Evolutionary conservation across 73 alveolate genomes (phyloP).

Genomic region (Diophrys appendiculata): DNA sequence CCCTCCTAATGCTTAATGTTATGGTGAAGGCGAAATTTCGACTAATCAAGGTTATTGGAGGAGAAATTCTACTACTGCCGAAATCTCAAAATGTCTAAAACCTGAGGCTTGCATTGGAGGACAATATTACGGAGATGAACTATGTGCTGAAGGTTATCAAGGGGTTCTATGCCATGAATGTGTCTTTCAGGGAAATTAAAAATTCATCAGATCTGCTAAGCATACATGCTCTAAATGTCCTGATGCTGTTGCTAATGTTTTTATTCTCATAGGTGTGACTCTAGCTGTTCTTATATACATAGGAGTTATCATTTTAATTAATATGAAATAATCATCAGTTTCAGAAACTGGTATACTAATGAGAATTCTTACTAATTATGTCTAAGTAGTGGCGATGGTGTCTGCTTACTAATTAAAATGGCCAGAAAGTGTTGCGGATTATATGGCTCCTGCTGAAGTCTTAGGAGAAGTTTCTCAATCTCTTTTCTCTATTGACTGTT

Average conservation of each 20-base stretch:
- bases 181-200: too few species aligned
- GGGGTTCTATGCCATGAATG: constrained; percentile 22
- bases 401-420: constrained; percentile 45
- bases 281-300: neutral
- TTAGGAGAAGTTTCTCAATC: constrained; percentile 2
- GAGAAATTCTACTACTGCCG: neutral
- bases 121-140: neutral
- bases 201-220: too few species aligned
- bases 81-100: constrained; percentile 7
- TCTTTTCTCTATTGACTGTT: constrained; percentile 14
- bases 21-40: constrained; percentile 5
- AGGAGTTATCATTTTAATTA: neutral
- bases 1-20: neutral
- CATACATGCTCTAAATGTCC: constrained; percentile 25
- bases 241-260: neutral
- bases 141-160: constrained; percentile 19
- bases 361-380: constrained; percentile 57
- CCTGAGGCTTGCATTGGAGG: constrained; percentile 34
- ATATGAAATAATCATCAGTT: neutral
- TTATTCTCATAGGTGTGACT: neutral
- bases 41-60: constrained; percentile 27
- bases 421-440: constrained; percentile 20
- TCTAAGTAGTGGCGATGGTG: constrained; percentile 48
- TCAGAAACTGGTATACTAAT: constrained; percentile 2
- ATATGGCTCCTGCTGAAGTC: constrained; percentile 18